Percentiles rank a stretch among this genome's conserved stretches.
phyloP scores from a whole-genome alignment of 495 filamentous ascomycete genomes.

The Aspergillus nanangensis region DNA sequence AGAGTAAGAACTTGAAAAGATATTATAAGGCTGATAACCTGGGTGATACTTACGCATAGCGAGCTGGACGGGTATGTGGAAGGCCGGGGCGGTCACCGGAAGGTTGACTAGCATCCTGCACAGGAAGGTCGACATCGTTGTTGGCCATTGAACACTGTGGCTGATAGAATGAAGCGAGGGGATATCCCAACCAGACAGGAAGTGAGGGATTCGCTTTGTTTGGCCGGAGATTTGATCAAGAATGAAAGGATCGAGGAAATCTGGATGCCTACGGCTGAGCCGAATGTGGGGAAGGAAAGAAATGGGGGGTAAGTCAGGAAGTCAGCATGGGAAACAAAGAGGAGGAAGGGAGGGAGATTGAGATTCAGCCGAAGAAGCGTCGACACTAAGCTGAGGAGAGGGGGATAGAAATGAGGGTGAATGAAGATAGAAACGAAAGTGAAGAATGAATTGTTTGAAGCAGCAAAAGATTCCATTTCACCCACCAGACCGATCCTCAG shows the following conservation, averaged over 20 bases:
- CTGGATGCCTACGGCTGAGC: slow-evolving; percentile 5
- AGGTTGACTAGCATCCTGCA: slow-evolving; percentile 15
- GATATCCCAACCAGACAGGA: background rate
- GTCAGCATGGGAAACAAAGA: background rate
- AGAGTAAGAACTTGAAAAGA: no score
- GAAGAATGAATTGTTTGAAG: no score
- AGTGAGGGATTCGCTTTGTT: background rate
- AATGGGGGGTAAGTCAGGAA: background rate
- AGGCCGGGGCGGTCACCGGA: slow-evolving; percentile 7
- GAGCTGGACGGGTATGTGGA: slow-evolving; percentile 14
- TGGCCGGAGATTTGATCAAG: background rate
- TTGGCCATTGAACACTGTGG: slow-evolving; percentile 19
- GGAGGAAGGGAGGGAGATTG: background rate
- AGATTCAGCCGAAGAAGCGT: background rate
- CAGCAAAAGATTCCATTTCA: no score
- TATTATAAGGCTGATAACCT: no score
- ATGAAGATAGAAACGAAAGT: no score
- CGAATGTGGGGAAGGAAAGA: slow-evolving; percentile 3
- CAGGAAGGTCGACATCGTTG: slow-evolving; percentile 13
- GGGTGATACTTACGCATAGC: slow-evolving; percentile 36
- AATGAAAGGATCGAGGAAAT: background rate
- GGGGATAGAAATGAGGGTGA: no score
- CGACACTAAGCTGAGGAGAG: no score
- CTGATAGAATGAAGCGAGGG: background rate
- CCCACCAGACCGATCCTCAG: background rate